These are phyloP conservation scores for Neurospora sp. DNA, from an alignment of 2,329 filamentous ascomycete species.

Conservation along the genomic window DNA sequence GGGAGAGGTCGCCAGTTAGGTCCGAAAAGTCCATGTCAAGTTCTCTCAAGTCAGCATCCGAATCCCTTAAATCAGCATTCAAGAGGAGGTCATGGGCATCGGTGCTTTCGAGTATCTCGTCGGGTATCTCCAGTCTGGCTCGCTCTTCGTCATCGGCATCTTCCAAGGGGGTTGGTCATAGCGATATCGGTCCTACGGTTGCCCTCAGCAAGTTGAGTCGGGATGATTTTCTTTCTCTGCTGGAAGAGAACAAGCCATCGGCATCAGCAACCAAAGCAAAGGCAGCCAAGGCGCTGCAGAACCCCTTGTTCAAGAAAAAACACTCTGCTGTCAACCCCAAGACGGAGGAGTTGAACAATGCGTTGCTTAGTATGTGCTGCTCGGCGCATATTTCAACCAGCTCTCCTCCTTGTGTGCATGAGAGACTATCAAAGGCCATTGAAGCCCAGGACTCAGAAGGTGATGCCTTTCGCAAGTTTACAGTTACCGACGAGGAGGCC, in stretches of 20 bases:
- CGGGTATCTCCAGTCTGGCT: slow-evolving; percentile 18
- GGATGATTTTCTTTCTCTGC: slow-evolving; percentile 15
- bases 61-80: slow-evolving; percentile 15
- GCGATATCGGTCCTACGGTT: slow-evolving; percentile 12
- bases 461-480: slow-evolving; percentile 14
- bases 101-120: slow-evolving; percentile 19
- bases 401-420: slow-evolving; percentile 13
- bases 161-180: slow-evolving; percentile 14
- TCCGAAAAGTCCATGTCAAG: slow-evolving; percentile 5
- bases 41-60: slow-evolving; percentile 10
- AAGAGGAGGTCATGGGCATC: slow-evolving; percentile 19
- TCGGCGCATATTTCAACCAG: slow-evolving; percentile 6
- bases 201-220: slow-evolving; percentile 18
- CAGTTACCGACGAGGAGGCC: slow-evolving; percentile 16
- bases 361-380: slow-evolving; percentile 17
- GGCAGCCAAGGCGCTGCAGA: slow-evolving; percentile 2
- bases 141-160: slow-evolving; percentile 18
- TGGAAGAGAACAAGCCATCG: slow-evolving; percentile 14
- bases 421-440: slow-evolving; percentile 16
- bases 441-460: slow-evolving; percentile 15
- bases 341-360: slow-evolving; percentile 16
- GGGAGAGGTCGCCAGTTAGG: slow-evolving; percentile 13
- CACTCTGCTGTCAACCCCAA: slow-evolving; percentile 14
- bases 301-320: slow-evolving; percentile 13
- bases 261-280: slow-evolving; percentile 5